A percentile compares a stretch with the other conserved stretches of the same genome.
Evolutionary conservation across 257 asterid genomes (phyloP).

Genomic region (Nyctanthes arbortristis): DNA sequence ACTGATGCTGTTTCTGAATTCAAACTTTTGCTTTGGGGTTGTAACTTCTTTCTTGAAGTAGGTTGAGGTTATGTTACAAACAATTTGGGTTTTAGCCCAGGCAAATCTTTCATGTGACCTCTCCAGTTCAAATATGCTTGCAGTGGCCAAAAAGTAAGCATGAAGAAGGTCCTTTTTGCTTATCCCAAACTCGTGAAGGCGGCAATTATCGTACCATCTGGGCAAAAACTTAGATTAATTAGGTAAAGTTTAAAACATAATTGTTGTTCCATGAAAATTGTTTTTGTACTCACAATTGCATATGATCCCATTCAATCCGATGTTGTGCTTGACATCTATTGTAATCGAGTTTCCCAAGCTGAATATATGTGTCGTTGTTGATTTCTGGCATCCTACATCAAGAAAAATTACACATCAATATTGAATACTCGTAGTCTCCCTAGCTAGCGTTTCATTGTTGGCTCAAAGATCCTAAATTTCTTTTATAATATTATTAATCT

Average conservation of each 20-base stretch:
- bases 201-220: slow-evolving; percentile 43
- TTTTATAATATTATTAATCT: too few species aligned
- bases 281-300: slow-evolving; percentile 29
- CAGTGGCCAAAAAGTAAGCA: slow-evolving; percentile 40
- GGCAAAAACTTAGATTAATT: background rate
- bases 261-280: background rate
- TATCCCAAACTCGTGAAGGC: slow-evolving; percentile 33
- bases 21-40: slow-evolving; percentile 3
- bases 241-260: background rate
- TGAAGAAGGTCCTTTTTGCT: slow-evolving; percentile 28
- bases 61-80: slow-evolving; percentile 25
- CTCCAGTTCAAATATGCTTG: slow-evolving; percentile 41
- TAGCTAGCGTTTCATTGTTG: too few species aligned
- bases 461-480: too few species aligned
- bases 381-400: slow-evolving; percentile 35
- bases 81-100: slow-evolving; percentile 41
- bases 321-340: slow-evolving; percentile 45
- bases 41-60: slow-evolving; percentile 17
- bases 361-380: slow-evolving; percentile 30
- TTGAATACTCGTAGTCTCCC: too few species aligned
- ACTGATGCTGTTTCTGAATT: background rate
- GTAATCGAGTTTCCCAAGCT: slow-evolving; percentile 45
- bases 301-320: slow-evolving; percentile 45
- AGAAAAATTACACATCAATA: background rate
- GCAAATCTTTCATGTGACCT: slow-evolving; percentile 40